Evolutionary conservation across 805 yeast species (phyloP).

Genomic region (Komagataella populi): DNA sequence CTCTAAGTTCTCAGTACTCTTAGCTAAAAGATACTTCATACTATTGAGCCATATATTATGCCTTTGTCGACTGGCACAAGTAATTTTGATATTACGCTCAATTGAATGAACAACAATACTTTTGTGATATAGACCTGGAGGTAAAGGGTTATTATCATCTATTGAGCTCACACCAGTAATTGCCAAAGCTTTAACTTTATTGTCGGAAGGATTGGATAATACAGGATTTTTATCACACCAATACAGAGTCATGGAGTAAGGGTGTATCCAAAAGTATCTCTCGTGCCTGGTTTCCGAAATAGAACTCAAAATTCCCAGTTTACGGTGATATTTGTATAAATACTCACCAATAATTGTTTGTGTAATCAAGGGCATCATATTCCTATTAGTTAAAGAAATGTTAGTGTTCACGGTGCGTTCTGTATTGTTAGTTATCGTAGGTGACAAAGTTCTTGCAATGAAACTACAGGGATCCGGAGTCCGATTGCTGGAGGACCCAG

Average conservation of each 20-base stretch:
- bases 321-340: slow-evolving; percentile 71
- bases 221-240: slow-evolving; percentile 84
- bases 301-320: slow-evolving; percentile 59
- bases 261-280: slow-evolving; percentile 93
- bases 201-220: slow-evolving; percentile 47
- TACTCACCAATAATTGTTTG: slow-evolving; percentile 93
- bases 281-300: slow-evolving; percentile 77
- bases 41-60: slow-evolving; percentile 91
- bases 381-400: slow-evolving; percentile 52
- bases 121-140: slow-evolving; percentile 80
- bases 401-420: slow-evolving; percentile 36
- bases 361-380: slow-evolving; percentile 74
- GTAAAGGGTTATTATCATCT: slow-evolving; percentile 75
- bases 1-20: slow-evolving; percentile 45
- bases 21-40: slow-evolving; percentile 56
- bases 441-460: neutral
- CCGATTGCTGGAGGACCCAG: too few relatives aligned
- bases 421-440: slow-evolving; percentile 3
- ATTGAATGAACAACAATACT: slow-evolving; percentile 61
- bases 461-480: neutral
- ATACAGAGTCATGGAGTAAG: slow-evolving; percentile 78
- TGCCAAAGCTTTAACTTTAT: slow-evolving; percentile 67
- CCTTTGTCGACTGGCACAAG: slow-evolving; percentile 78
- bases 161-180: slow-evolving; percentile 69
- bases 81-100: slow-evolving; percentile 54